Evolutionary conservation across 345 rosid species (phyloP).

Genomic region (Citrus trifoliata): DNA sequence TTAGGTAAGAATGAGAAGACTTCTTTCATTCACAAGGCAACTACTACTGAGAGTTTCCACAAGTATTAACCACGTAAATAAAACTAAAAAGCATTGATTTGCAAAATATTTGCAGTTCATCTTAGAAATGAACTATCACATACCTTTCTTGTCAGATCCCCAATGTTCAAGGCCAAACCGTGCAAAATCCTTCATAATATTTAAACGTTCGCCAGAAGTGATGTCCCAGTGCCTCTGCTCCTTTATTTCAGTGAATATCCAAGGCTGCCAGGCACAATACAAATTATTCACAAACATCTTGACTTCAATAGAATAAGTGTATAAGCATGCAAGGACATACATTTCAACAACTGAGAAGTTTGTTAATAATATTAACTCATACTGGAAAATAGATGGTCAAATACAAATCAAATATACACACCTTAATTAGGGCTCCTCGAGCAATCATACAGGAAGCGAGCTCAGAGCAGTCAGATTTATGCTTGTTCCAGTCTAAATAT

Average conservation of each 20-base stretch:
- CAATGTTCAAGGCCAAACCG: slow-evolving; percentile 87
- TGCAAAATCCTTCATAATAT: slow-evolving; percentile 77
- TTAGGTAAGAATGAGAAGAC: background rate
- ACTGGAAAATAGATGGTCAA: background rate
- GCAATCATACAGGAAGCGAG: slow-evolving; percentile 89
- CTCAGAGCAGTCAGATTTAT: slow-evolving; percentile 68
- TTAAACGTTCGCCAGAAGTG: slow-evolving; percentile 71
- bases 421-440: slow-evolving; percentile 91
- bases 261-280: slow-evolving; percentile 58
- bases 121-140: background rate
- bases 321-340: background rate
- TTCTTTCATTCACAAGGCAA: background rate
- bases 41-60: background rate
- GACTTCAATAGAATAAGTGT: background rate
- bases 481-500: slow-evolving; percentile 82
- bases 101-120: background rate
- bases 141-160: slow-evolving; percentile 95
- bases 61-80: background rate
- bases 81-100: background rate
- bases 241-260: slow-evolving; percentile 97
- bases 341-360: background rate
- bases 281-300: background rate
- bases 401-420: slow-evolving; percentile 12
- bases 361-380: background rate
- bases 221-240: slow-evolving; percentile 98